These are phyloP conservation scores for Ophiostoma himal-ulmi DNA, from an alignment of 2,329 filamentous ascomycete genomes.

Conservation along the genomic window DNA sequence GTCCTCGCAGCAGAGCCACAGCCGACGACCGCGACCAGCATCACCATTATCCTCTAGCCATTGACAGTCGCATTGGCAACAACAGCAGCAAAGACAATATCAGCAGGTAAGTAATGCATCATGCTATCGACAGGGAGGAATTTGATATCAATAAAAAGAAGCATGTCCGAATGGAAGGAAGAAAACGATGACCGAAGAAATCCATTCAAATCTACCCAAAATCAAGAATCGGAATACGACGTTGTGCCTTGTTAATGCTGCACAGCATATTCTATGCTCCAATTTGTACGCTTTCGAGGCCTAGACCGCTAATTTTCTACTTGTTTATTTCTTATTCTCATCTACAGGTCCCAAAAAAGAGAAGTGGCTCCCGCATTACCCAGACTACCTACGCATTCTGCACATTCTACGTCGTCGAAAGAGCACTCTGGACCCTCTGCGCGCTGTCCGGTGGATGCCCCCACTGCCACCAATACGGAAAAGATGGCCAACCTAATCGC, in stretches of 20 bases:
- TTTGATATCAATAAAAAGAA: background rate
- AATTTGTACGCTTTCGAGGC: background rate
- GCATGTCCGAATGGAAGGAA: too few species aligned
- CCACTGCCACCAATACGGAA: conserved; percentile 16
- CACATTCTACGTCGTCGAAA: background rate
- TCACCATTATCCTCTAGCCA: background rate
- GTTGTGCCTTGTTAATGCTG: background rate
- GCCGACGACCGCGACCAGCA: conserved; percentile 4
- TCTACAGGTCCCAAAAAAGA: conserved; percentile 18
- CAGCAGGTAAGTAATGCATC: background rate
- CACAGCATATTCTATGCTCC: background rate
- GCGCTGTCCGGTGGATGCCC: conserved; percentile 12
- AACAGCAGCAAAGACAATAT: background rate
- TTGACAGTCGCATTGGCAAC: background rate
- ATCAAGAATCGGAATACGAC: conserved; percentile 4
- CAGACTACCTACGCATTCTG: background rate
- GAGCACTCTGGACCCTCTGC: background rate
- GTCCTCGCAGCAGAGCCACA: background rate
- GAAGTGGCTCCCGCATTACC: conserved; percentile 16
- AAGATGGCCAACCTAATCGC: conserved; percentile 2
- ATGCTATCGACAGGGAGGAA: background rate
- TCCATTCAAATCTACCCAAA: background rate
- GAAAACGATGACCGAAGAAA: background rate
- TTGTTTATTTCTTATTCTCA: conserved; percentile 14
- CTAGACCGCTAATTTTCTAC: background rate